These are phyloP conservation scores for Suhomyces emberorum DNA, from an alignment of 805 yeast genomes.

Conservation along the genomic window DNA sequence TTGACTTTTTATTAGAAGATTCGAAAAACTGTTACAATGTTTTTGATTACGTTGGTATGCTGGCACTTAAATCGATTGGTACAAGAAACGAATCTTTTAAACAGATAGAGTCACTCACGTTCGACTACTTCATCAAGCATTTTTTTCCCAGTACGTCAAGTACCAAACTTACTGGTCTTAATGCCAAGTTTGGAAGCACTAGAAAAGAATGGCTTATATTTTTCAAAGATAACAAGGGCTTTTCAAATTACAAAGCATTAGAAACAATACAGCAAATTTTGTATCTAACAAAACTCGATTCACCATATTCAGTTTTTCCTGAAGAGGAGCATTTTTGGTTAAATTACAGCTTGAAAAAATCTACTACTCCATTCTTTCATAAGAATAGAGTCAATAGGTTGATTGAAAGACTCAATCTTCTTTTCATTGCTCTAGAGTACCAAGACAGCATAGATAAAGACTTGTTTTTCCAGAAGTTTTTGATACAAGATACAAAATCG, in stretches of 20 bases:
- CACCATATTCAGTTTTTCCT: slow-evolving; percentile 29
- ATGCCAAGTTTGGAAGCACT: slow-evolving; percentile 32
- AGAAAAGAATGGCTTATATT: slow-evolving; percentile 33
- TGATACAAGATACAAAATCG: slow-evolving; percentile 11
- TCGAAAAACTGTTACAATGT: slow-evolving; percentile 31
- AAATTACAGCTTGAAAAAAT: slow-evolving; percentile 22
- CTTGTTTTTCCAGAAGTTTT: slow-evolving; percentile 7
- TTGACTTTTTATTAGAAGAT: slow-evolving; percentile 37
- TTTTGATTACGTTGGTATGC: slow-evolving; percentile 36
- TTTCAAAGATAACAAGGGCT: slow-evolving; percentile 14
- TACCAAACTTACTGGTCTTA: slow-evolving; percentile 22
- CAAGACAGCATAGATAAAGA: slow-evolving; percentile 22
- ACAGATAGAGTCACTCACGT: slow-evolving; percentile 21
- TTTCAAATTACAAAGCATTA: slow-evolving; percentile 14
- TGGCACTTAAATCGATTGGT: slow-evolving; percentile 21
- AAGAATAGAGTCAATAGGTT: slow-evolving; percentile 49
- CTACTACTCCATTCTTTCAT: slow-evolving; percentile 27
- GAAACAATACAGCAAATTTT: slow-evolving; percentile 21
- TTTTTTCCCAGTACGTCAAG: slow-evolving; percentile 17
- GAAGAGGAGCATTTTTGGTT: slow-evolving; percentile 16
- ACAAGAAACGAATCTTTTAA: slow-evolving; percentile 17
- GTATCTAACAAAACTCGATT: slow-evolving; percentile 27
- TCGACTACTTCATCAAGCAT: slow-evolving; percentile 17
- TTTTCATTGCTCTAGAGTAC: slow-evolving; percentile 34
- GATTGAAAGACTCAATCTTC: slow-evolving; percentile 45